Percentiles rank a stretch among this genome's conserved stretches.
Evolutionary conservation across 768 basidiomycete genomes (phyloP).

Genomic region (Boletus reticulatus): DNA sequence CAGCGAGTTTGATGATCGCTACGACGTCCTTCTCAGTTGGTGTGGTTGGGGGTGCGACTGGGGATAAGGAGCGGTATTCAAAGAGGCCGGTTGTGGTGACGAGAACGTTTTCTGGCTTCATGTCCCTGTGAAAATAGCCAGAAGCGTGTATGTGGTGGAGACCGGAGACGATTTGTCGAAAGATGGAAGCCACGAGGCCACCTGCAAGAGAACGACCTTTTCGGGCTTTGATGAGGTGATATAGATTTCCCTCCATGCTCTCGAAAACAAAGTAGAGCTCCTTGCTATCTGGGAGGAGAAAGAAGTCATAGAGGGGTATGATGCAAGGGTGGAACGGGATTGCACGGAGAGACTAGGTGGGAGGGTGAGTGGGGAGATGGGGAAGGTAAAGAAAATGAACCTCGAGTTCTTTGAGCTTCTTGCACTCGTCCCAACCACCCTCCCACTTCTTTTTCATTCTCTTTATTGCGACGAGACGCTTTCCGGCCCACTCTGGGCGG

Average conservation of each 20-base stretch:
- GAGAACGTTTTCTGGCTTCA: slow-evolving; percentile 99
- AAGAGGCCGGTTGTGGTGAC: slow-evolving; percentile 96
- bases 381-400: slow-evolving; percentile 43
- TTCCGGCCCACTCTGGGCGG: slow-evolving; percentile 91
- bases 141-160: slow-evolving; percentile 88
- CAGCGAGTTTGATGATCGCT: slow-evolving; percentile 95
- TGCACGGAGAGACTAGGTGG: slow-evolving; percentile 78
- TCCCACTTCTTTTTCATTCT: slow-evolving; percentile 98
- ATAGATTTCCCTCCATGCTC: slow-evolving; percentile 99
- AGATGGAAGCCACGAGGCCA: slow-evolving; percentile 93
- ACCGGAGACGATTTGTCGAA: slow-evolving; percentile 87
- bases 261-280: slow-evolving; percentile 99
- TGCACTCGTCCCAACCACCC: slow-evolving; percentile 98
- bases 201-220: slow-evolving; percentile 95
- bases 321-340: slow-evolving; percentile 96
- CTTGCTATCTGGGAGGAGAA: slow-evolving; percentile 92
- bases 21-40: slow-evolving; percentile 90
- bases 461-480: slow-evolving; percentile 94
- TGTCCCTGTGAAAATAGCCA: slow-evolving; percentile 98
- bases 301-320: slow-evolving; percentile 98
- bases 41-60: slow-evolving; percentile 57
- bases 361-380: slow-evolving; percentile 13
- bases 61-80: slow-evolving; percentile 84
- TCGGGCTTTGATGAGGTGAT: slow-evolving; percentile 97
- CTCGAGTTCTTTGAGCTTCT: slow-evolving; percentile 92